These are phyloP conservation scores for Brassica hybrid DNA, from an alignment of 441 rosid species.

Conservation along the genomic window DNA sequence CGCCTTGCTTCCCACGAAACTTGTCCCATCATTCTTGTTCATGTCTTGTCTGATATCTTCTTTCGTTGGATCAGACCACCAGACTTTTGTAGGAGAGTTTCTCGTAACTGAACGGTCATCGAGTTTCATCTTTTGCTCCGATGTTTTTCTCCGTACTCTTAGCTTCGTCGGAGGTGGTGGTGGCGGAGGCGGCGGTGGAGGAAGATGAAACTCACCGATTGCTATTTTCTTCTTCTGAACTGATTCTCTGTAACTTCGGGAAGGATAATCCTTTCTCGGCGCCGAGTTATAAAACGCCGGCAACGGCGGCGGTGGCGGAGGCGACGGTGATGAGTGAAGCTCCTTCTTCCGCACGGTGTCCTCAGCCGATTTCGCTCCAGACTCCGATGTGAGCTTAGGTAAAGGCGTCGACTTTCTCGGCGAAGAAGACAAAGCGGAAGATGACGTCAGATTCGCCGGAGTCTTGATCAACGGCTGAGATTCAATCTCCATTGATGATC, in stretches of 20 bases:
- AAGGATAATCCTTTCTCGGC: slow-evolving; percentile 26
- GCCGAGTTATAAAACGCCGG: slow-evolving; percentile 51
- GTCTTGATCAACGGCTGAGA: slow-evolving; percentile 48
- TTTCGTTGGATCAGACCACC: slow-evolving; percentile 44
- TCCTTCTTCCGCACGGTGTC: slow-evolving; percentile 39
- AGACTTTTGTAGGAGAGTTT: slow-evolving; percentile 30
- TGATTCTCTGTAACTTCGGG: slow-evolving; percentile 35
- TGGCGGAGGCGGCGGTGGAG: slow-evolving; percentile 46
- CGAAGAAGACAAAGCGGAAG: slow-evolving; percentile 36
- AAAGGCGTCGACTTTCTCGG: slow-evolving; percentile 35
- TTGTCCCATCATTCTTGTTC: slow-evolving; percentile 42
- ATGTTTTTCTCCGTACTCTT: slow-evolving; percentile 36
- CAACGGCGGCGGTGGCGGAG: slow-evolving; percentile 64
- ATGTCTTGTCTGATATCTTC: slow-evolving; percentile 35
- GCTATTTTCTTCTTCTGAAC: slow-evolving; percentile 24
- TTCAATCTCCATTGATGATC: slow-evolving; percentile 54
- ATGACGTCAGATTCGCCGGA: slow-evolving; percentile 45
- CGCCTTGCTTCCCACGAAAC: slow-evolving; percentile 40
- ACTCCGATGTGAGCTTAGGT: slow-evolving; percentile 47
- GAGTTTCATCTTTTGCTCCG: slow-evolving; percentile 28
- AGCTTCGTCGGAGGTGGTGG: slow-evolving; percentile 41
- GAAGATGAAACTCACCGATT: slow-evolving; percentile 39
- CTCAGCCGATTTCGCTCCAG: slow-evolving; percentile 45
- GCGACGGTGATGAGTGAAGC: slow-evolving; percentile 65
- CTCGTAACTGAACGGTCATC: slow-evolving; percentile 24